These are phyloP conservation scores for Saxophila tyrrhenica DNA, from an alignment of 495 filamentous ascomycete genomes.

Conservation along the genomic window DNA sequence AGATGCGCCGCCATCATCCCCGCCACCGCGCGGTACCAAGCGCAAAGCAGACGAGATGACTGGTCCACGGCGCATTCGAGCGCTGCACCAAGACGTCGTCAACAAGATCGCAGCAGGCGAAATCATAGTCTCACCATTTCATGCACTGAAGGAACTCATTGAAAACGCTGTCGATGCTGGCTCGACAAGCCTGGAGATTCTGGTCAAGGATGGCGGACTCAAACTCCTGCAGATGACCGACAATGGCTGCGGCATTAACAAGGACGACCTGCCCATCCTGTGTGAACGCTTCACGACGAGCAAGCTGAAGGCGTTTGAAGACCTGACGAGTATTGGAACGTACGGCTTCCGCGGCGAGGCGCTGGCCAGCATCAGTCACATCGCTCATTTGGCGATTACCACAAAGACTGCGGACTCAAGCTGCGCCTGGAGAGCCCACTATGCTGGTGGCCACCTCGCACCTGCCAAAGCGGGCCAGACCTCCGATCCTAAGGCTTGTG, in stretches of 20 bases:
- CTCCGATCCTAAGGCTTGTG: slow-evolving; percentile 76
- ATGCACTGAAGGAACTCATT: slow-evolving; percentile 93
- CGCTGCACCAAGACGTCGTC: slow-evolving; percentile 87
- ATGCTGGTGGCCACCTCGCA: slow-evolving; percentile 70
- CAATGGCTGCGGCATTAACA: slow-evolving; percentile 90
- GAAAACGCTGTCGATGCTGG: slow-evolving; percentile 97
- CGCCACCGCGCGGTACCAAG: slow-evolving; percentile 48
- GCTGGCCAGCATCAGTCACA: slow-evolving; percentile 95
- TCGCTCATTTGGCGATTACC: slow-evolving; percentile 88
- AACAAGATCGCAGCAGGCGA: slow-evolving; percentile 99
- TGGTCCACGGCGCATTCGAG: slow-evolving; percentile 66
- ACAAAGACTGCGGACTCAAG: slow-evolving; percentile 84
- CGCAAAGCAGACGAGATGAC: slow-evolving; percentile 45
- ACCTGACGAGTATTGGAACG: slow-evolving; percentile 79
- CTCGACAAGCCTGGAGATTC: slow-evolving; percentile 78
- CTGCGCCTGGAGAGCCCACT: slow-evolving; percentile 83
- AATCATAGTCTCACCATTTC: slow-evolving; percentile 94
- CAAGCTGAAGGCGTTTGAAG: slow-evolving; percentile 90
- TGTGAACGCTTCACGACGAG: slow-evolving; percentile 97
- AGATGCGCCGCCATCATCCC: neutral
- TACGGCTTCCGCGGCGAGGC: slow-evolving; percentile 98
- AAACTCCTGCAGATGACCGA: slow-evolving; percentile 96
- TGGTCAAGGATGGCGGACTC: slow-evolving; percentile 93
- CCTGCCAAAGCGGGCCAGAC: slow-evolving; percentile 87
- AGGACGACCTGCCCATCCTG: slow-evolving; percentile 80